Percentiles rank a stretch among this genome's conserved stretches.
These are phyloP conservation scores for Papilionanthe hybrid DNA, from an alignment of 116 monocot genomes.

Conservation along the genomic window DNA sequence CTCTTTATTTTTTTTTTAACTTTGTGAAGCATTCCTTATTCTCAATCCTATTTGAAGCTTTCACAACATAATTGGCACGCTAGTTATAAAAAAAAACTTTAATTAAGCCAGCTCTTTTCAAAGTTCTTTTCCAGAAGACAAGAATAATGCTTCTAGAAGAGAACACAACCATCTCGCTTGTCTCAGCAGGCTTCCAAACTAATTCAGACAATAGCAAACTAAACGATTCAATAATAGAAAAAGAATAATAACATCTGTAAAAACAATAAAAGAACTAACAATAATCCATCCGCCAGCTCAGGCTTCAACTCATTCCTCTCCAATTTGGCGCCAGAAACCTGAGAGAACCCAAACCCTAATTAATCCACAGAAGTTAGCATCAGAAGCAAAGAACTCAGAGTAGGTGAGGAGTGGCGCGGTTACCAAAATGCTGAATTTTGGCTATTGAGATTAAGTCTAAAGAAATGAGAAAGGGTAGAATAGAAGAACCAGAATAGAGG, in stretches of 20 bases:
- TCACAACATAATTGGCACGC: background rate
- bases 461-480: background rate
- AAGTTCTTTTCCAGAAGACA: background rate
- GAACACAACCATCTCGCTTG: background rate
- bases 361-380: background rate
- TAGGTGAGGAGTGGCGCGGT: background rate
- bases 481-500: conserved; percentile 4
- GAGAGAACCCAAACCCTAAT: background rate
- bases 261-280: background rate
- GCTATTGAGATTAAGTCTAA: background rate
- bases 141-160: background rate
- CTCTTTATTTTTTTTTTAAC: background rate
- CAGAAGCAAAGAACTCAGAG: background rate
- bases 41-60: background rate
- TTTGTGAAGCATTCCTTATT: background rate
- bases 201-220: background rate
- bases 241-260: background rate
- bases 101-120: background rate
- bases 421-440: background rate
- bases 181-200: background rate
- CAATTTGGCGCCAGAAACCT: conserved; percentile 4
- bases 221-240: background rate
- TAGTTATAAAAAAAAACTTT: background rate
- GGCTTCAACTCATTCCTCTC: conserved; percentile 6
- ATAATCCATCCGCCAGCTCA: conserved; percentile 2